phyloP scores from a whole-genome alignment of 202 grass and related monocot genomes.

The Hordeum pubiflorum region DNA sequence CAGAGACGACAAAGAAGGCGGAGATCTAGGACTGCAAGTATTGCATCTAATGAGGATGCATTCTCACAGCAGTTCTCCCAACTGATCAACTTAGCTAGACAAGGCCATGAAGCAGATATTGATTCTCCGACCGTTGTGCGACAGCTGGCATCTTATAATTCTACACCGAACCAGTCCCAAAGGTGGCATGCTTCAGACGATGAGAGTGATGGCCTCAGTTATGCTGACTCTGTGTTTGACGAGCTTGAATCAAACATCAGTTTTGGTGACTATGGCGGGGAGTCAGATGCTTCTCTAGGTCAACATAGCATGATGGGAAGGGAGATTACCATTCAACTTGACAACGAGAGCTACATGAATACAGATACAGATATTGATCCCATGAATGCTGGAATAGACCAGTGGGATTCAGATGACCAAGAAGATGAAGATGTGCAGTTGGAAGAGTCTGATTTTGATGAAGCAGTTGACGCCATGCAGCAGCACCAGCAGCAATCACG shows the following conservation, averaged over 20 bases:
- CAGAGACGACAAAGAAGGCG: conserved; percentile 24
- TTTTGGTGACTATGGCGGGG: conserved; percentile 55
- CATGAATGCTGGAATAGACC: conserved; percentile 61
- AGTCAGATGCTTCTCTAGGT: conserved; percentile 77
- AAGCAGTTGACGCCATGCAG: conserved; percentile 26
- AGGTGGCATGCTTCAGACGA: conserved; percentile 64
- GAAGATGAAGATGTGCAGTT: conserved; percentile 65
- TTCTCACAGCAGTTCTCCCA: conserved; percentile 67
- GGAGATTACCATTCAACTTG: conserved; percentile 49
- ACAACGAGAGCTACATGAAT: conserved; percentile 44
- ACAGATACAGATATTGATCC: conserved; percentile 79
- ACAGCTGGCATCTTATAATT: conserved; percentile 25
- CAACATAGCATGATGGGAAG: conserved; percentile 31
- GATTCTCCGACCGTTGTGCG: conserved; percentile 7
- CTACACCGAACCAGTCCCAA: conserved; percentile 41
- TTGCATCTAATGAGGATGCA: conserved; percentile 35
- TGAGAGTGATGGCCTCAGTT: conserved; percentile 59
- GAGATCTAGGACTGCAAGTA: conserved; percentile 26
- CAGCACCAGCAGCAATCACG: conserved; percentile 32
- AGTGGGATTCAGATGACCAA: conserved; percentile 70
- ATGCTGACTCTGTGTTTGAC: conserved; percentile 53
- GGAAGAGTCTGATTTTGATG: conserved; percentile 59
- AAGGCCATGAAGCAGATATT: conserved; percentile 43
- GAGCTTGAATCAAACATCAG: conserved; percentile 73
- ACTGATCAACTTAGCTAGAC: conserved; percentile 64